Base-by-base conservation (phyloP, 169 alveolate species). In the Plasmodium vivax region DNA sequence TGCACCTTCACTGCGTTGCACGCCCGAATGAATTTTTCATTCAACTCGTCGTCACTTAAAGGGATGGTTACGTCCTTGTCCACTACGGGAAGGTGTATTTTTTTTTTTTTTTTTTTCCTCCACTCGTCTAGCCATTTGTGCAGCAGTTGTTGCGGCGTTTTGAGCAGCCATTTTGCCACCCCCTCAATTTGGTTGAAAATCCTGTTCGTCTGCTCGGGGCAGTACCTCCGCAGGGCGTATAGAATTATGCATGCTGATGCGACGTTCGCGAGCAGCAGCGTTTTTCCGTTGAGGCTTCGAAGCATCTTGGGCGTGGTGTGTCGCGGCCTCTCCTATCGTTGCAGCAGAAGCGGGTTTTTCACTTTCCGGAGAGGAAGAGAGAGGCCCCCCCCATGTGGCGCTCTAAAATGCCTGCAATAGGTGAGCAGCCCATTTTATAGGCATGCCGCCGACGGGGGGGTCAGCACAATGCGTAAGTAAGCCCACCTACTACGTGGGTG, bases 21-120 rank as follows among this genome's bases (percentile, higher is more conserved):
- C 14, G 62, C 32, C 19, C 75, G 83, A 34, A 27, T 5, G 62
- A 85, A 85, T 71, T 85, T 85, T 54, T 85, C 71, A 51, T 85
- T 87, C 47, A 85, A 75, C 12, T 85, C 93, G 30, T 85, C 85
- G 32, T 85, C 87, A 36, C 74, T 75, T 34, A 85, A 12, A 85
- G 75, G 23, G 77, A 85, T 54, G 16, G 19, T 51, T 54, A 85
- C 23, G 30, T 75, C 45, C 54, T 85, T 85, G 56, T 85, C 73
- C 32, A 85, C 34, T 45, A n/a, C 19, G 1, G 93, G 93, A 1
- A 85, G 45, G 32, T 47, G 36, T 74, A 85, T 23, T 68, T 27
- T 68, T 68, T 68, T 68, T 68, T 68, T 32, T 23, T 51, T 68
- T 68, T 68, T 68, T 68, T 68, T 32, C 12, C 16, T 51, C 62